Evolutionary conservation across 2,329 filamentous ascomycete genomes (phyloP), one percentile per base, ranked within the genome.

Genomic region (Tolypocladium inflatum): DNA sequence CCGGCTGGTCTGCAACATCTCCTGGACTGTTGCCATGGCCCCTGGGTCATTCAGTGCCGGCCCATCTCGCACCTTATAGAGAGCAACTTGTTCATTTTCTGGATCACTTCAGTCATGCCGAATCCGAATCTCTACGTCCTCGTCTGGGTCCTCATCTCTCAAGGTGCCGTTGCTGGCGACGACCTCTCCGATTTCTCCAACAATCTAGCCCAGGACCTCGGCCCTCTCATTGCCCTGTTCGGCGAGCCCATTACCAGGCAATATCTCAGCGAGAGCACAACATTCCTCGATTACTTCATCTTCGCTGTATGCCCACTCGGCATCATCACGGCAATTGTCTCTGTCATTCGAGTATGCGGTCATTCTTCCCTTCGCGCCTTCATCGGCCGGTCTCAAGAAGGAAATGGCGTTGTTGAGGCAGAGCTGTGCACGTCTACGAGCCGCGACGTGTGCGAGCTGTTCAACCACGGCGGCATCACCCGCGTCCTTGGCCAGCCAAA

Each of bases 401-500:
- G 66, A 3, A 55, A 60, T 0, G 70, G 67, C 0, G 61, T 57
- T 0, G 69, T 64, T 0, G 75, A 79, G 56, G 64, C 68, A 0
- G 74, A 78, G 51, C 58, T 78, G 0, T 73, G 71, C 61, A 70
- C 74, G 0, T 77, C 74, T 0, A 78, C 74, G 0, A 71, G 68
- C 4, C 61, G 61, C 0, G 70, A 75, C 30, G 72, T 75, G 2
- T 76, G 73, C 45, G 74, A 77, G 55, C 61, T 76, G 0, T 76
- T 63, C 60, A 67, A 70, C 42, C 67, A 67, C 0, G 65, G 68
- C 0, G 65, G 64, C 7, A 67, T 74, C 19, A 60, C 65, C 2
- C 64, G 73, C 5, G 66, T 71, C 1, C 59, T 75, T 19, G 72
- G 74, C 0, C 63, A 64, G 0, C 68, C 71, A 0, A 67, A 67